These are phyloP conservation scores for Casaregolazyma lundiana DNA, from an alignment of 1,139 yeast genomes.

Conservation along the genomic window DNA sequence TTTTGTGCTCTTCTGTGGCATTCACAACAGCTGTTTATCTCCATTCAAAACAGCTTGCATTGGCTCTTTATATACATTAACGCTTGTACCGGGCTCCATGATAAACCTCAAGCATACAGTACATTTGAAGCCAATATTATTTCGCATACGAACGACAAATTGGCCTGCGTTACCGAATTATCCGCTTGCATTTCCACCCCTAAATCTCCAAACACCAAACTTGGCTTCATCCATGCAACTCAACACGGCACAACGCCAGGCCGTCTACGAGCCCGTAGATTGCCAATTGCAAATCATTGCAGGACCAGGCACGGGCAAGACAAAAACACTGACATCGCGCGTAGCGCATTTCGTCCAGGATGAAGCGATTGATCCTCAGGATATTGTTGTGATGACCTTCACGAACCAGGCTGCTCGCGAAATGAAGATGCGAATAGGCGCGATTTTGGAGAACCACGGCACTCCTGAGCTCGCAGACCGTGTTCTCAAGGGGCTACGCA, in stretches of 20 bases:
- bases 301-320: slow-evolving; percentile 85
- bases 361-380: slow-evolving; percentile 46
- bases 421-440: slow-evolving; percentile 57
- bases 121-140: too few relatives aligned
- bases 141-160: too few relatives aligned
- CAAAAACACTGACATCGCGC: slow-evolving; percentile 72
- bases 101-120: too few relatives aligned
- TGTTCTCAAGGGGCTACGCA: slow-evolving; percentile 43
- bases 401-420: slow-evolving; percentile 88
- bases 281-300: slow-evolving; percentile 74
- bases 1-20: too few relatives aligned
- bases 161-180: too few relatives aligned
- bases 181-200: too few relatives aligned
- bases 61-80: too few relatives aligned
- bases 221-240: too few relatives aligned
- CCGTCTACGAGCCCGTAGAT: slow-evolving; percentile 52
- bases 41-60: too few relatives aligned
- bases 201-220: too few relatives aligned
- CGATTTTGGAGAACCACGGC: slow-evolving; percentile 12
- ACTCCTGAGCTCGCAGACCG: slow-evolving; percentile 24
- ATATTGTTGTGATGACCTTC: slow-evolving; percentile 79
- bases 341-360: slow-evolving; percentile 63
- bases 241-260: slow-evolving; percentile 55
- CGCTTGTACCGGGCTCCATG: too few relatives aligned
- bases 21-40: too few relatives aligned